phyloP scores from a whole-genome alignment of 257 asterid species.

The Solanum virginianum region DNA sequence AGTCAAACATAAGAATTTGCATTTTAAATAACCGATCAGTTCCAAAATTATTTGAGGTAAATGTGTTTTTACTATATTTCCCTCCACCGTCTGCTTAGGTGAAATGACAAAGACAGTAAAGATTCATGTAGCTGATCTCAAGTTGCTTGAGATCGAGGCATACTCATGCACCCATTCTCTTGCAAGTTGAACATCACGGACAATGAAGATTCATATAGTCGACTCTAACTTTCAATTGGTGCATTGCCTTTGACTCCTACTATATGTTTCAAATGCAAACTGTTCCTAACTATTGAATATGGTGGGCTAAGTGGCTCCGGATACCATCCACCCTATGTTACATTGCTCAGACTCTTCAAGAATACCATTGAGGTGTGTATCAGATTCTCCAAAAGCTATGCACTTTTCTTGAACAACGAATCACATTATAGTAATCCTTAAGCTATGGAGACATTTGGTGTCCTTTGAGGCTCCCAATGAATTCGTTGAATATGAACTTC shows the following conservation, averaged over 20 bases:
- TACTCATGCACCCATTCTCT: neutral
- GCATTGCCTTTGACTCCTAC: neutral
- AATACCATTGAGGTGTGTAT: neutral
- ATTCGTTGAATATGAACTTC: neutral
- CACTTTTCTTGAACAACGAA: neutral
- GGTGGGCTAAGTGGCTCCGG: neutral
- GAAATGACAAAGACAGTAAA: neutral
- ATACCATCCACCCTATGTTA: neutral
- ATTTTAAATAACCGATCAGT: neutral
- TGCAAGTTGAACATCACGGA: neutral
- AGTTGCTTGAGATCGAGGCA: neutral
- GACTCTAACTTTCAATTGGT: neutral
- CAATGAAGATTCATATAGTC: neutral
- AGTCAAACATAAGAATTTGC: neutral
- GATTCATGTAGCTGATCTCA: neutral
- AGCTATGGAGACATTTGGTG: slow-evolving; percentile 6
- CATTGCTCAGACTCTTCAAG: neutral
- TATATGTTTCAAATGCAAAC: neutral
- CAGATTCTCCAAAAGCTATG: neutral
- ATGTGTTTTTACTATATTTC: neutral
- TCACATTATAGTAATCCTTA: neutral
- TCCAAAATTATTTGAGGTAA: neutral
- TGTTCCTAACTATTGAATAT: neutral
- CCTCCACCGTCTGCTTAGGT: neutral
- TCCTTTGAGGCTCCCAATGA: neutral